Evolutionary conservation across 2,329 filamentous ascomycete species (phyloP).

Genomic region (Arthrobotrys entomopaga): DNA sequence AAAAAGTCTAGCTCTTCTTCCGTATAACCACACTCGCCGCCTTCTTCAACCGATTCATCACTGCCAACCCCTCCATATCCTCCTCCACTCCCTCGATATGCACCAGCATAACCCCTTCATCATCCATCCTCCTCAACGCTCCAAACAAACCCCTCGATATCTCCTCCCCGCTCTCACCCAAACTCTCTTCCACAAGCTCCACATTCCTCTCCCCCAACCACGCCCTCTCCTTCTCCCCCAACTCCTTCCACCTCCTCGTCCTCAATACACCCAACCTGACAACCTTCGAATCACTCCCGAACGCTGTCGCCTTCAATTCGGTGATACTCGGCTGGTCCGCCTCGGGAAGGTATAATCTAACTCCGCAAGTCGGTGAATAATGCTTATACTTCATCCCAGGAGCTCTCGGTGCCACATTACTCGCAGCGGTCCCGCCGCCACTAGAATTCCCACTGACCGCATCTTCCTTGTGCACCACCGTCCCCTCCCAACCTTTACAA

Average conservation of each 20-base stretch:
- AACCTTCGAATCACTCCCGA: constrained; percentile 60
- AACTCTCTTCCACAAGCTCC: constrained; percentile 73
- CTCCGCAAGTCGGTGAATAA: constrained; percentile 88
- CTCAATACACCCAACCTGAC: constrained; percentile 66
- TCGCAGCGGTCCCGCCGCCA: constrained; percentile 73
- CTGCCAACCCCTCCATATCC: constrained; percentile 81
- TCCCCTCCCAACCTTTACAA: constrained; percentile 82
- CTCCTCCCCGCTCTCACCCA: constrained; percentile 75
- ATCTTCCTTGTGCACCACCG: constrained; percentile 60
- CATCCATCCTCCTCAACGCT: constrained; percentile 84
- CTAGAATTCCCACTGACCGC: background rate
- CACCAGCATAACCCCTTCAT: constrained; percentile 80
- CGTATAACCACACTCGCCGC: constrained; percentile 68
- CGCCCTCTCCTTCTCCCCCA: constrained; percentile 28
- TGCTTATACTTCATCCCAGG: constrained; percentile 99
- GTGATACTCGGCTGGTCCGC: constrained; percentile 61
- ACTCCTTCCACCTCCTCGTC: constrained; percentile 67
- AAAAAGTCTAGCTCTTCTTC: constrained; percentile 23
- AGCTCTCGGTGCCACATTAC: constrained; percentile 75
- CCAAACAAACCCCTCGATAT: constrained; percentile 91
- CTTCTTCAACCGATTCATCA: constrained; percentile 85
- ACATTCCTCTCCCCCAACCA: constrained; percentile 59
- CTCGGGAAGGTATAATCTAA: constrained; percentile 80
- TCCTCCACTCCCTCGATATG: constrained; percentile 89
- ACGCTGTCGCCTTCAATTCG: constrained; percentile 59